Evolutionary conservation across 2,329 filamentous ascomycete genomes (phyloP).

Genomic region (Alternaria solani): DNA sequence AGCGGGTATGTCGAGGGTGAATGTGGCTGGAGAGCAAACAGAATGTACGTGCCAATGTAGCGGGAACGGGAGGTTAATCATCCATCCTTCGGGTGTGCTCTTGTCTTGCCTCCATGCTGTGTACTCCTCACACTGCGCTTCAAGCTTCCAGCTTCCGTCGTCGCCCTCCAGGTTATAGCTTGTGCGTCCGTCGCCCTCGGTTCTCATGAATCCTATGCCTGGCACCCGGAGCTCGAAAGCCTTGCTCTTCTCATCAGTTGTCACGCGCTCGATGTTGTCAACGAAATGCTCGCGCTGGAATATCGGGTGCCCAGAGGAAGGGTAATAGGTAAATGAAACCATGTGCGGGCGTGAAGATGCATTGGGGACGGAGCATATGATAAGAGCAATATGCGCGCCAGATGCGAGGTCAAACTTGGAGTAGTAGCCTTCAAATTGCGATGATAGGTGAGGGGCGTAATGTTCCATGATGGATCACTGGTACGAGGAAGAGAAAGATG

Average conservation of each 20-base stretch:
- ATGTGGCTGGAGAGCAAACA: conserved; percentile 52
- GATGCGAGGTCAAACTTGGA: conserved; percentile 59
- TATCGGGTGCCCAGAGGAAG: conserved; percentile 40
- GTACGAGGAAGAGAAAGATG: neutral
- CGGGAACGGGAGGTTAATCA: conserved; percentile 58
- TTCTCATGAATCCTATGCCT: conserved; percentile 52
- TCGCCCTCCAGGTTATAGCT: conserved; percentile 43
- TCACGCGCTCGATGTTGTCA: conserved; percentile 49
- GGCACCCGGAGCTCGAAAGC: conserved; percentile 54
- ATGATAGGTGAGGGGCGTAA: conserved; percentile 52
- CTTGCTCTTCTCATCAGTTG: conserved; percentile 32
- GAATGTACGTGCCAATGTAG: conserved; percentile 63
- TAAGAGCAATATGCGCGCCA: conserved; percentile 56
- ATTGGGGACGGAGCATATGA: conserved; percentile 58
- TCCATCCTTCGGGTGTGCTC: conserved; percentile 55
- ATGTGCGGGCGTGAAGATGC: conserved; percentile 53
- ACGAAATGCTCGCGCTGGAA: conserved; percentile 56
- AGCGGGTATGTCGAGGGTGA: conserved; percentile 50
- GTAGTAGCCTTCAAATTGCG: conserved; percentile 61
- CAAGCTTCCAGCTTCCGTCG: conserved; percentile 49
- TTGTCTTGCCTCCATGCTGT: conserved; percentile 51
- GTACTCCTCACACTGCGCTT: conserved; percentile 50
- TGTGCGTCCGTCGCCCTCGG: conserved; percentile 47
- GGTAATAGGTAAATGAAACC: conserved; percentile 61
- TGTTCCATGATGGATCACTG: conserved; percentile 49